phyloP scores from a whole-genome alignment of 306 rosid genomes.

The Dicorynia guianensis region DNA sequence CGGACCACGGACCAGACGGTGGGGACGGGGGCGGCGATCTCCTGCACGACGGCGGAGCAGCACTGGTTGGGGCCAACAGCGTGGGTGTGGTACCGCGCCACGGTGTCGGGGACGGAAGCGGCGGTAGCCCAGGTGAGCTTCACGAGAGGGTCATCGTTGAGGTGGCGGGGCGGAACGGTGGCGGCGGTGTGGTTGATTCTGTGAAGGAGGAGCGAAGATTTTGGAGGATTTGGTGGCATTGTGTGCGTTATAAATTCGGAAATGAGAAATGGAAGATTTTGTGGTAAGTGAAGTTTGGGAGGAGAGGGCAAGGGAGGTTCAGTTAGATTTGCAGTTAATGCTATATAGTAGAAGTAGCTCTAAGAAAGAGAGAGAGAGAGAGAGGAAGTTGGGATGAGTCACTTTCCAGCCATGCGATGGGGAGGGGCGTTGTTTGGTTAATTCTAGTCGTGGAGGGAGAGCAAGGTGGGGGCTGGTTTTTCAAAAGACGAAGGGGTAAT shows the following conservation, averaged over 20 bases:
- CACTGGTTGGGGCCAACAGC: conserved; percentile 64
- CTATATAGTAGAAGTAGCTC: not conserved
- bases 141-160: not conserved
- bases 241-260: not conserved
- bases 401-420: not conserved
- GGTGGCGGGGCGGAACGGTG: not conserved
- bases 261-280: too few species aligned
- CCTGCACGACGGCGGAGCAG: conserved; percentile 84
- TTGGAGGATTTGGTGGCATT: conserved; percentile 61
- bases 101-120: conserved; percentile 57
- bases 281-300: not conserved
- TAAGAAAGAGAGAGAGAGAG: not conserved
- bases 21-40: conserved; percentile 81
- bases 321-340: not conserved
- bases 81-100: conserved; percentile 70
- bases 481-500: not conserved
- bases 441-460: not conserved
- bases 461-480: conserved; percentile 2
- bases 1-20: conserved; percentile 94
- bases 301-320: not conserved
- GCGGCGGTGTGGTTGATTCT: conserved; percentile 41
- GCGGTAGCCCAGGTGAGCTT: not conserved
- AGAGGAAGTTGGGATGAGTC: not conserved
- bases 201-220: conserved; percentile 49
- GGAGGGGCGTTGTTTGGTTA: not conserved